These are phyloP conservation scores for Phytophthora podocarpi DNA, from an alignment of 352 stramenopile genomes.

Conservation along the genomic window DNA sequence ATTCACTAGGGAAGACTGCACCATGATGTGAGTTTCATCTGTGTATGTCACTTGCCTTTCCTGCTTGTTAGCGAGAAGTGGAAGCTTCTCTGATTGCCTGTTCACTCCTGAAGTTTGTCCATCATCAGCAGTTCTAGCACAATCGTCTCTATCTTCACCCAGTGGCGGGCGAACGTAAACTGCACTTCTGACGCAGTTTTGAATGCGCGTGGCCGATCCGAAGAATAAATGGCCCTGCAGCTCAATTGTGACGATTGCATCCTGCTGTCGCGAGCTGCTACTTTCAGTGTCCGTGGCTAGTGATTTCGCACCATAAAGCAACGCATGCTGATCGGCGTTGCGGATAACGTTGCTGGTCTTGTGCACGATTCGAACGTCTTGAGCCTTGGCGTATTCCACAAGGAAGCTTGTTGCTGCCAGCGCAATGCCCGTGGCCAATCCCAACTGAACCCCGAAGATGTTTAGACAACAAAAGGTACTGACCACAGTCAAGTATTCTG, in stretches of 20 bases:
- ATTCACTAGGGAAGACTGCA: constrained; percentile 39
- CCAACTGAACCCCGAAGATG: constrained; percentile 90
- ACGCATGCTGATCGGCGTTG: constrained; percentile 62
- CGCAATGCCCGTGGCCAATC: constrained; percentile 53
- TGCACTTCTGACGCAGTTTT: constrained; percentile 67
- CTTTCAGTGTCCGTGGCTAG: constrained; percentile 6
- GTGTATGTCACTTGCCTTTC: constrained; percentile 11
- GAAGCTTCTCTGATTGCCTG: constrained; percentile 3
- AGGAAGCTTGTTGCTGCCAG: constrained; percentile 80
- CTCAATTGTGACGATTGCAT: constrained; percentile 66
- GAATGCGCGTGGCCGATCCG: constrained; percentile 69
- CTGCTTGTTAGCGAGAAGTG: constrained; percentile 17
- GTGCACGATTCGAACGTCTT: constrained; percentile 59
- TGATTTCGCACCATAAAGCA: constrained; percentile 44
- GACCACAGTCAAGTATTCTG: constrained; percentile 92
- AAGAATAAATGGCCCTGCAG: constrained; percentile 84
- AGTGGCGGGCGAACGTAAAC: constrained; percentile 48
- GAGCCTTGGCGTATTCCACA: constrained; percentile 75
- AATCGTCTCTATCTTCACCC: background rate
- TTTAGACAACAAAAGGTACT: constrained; percentile 93
- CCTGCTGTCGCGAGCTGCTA: constrained; percentile 39
- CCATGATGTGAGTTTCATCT: constrained; percentile 11
- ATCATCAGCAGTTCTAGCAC: background rate
- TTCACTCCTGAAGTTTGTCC: background rate
- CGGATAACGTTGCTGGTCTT: constrained; percentile 73